Base-by-base conservation (phyloP, 495 filamentous ascomycete genomes). In the Penicillium alfredii region DNA sequence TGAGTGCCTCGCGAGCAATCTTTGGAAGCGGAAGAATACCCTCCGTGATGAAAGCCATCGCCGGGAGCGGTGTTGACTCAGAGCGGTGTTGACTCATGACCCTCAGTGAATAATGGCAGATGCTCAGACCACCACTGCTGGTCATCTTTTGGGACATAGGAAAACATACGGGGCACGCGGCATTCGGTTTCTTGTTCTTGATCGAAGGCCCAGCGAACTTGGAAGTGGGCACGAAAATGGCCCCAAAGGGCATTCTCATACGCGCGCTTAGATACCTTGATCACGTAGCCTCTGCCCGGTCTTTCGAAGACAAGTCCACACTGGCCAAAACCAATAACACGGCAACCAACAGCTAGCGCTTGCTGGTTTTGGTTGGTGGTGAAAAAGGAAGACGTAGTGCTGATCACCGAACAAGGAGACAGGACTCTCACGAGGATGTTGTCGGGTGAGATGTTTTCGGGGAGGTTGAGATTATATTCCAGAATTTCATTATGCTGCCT, bases 21-120 rank as follows among this genome's bases (percentile, higher is more conserved):
- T 45, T 30, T 4, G 49, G 45, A 17, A 71, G 30, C 1, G 63
- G 56, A 19, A 54, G 63, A 37, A 69, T 70, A 8, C 63, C 47
- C 27, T 70, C 45, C 6, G 47, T 53, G 4, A 35, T 47, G 8
- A 17, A 59, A 25, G 29, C 43, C 49, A 30, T 62, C 44, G 49
- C 57, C 49, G 23, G 49, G 19, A 48, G 15, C 3, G 29, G n/a
- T n/a, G n/a, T n/a, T 15, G 2, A 40, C 4, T 14, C n/a, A n/a
- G n/a, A n/a, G n/a, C n/a, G n/a, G n/a, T n/a, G n/a, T n/a, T n/a
- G 48, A 25, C 2, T 42, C 33, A 11, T 37, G 55, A 2, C 24
- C 28, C n/a, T 40, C 8, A 0, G 46, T 39, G 35, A 59, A 58
- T 17, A 33, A 26, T 0, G 26, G 17, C 9, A 46, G 3, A 15